Percentiles rank a stretch among this genome's conserved stretches.
Conservation (phyloP, 2,329 filamentous ascomycete species). For the Ophiocordyceps australis region DNA sequence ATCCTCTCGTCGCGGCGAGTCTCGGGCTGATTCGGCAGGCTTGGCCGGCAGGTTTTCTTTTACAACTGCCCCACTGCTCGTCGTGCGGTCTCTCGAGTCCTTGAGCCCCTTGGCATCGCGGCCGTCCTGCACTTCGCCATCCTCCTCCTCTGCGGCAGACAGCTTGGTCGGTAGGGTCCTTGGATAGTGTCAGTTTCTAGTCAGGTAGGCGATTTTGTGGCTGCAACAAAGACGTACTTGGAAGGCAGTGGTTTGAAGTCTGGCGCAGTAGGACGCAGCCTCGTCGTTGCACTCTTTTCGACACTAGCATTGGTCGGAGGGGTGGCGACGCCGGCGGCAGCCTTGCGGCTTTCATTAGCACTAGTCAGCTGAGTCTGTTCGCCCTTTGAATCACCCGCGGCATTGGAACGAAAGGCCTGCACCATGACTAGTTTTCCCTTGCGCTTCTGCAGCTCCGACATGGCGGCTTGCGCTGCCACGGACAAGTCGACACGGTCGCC, state of each 20-base stretch:
- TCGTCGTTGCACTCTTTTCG: no score
- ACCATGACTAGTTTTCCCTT: conserved; percentile 56
- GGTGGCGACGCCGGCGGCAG: no score
- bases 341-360: conserved; percentile 5
- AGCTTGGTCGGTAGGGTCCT: conserved; percentile 5
- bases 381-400: conserved; percentile 23
- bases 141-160: conserved; percentile 36
- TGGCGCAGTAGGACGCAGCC: conserved; percentile 37
- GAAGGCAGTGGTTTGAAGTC: conserved; percentile 41
- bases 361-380: neutral
- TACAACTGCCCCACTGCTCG: no score
- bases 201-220: conserved; percentile 4
- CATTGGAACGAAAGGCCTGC: conserved; percentile 50
- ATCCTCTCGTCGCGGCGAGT: conserved; percentile 9
- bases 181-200: no score
- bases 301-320: no score
- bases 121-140: conserved; percentile 54
- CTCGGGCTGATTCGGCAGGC: conserved; percentile 9
- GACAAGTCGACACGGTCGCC: conserved; percentile 56
- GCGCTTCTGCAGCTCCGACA: conserved; percentile 50
- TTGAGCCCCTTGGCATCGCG: conserved; percentile 15
- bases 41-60: no score
- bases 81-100: no score
- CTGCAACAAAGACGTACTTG: conserved; percentile 13
- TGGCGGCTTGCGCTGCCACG: conserved; percentile 52